A percentile compares a stretch with the other conserved stretches of the same genome.
Evolutionary conservation across 2,329 filamentous ascomycete genomes (phyloP).

Genomic region (Fusarium chlamydosporum): DNA sequence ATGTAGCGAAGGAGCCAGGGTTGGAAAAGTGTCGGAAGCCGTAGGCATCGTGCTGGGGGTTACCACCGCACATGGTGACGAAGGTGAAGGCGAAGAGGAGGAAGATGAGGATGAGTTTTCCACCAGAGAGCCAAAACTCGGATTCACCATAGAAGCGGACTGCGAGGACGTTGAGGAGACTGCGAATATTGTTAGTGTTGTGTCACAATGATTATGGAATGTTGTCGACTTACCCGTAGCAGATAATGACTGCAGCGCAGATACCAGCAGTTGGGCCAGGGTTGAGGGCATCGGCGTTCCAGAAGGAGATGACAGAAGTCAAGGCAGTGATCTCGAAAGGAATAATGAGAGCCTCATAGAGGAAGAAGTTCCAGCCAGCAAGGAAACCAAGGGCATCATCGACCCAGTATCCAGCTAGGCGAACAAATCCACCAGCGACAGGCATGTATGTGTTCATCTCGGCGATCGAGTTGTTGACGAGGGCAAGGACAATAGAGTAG

Average conservation of each 20-base stretch:
- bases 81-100: constrained; percentile 71
- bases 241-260: constrained; percentile 60
- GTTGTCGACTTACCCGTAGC: constrained; percentile 54
- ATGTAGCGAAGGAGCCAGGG: constrained; percentile 67
- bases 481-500: constrained; percentile 35
- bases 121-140: constrained; percentile 62
- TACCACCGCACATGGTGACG: constrained; percentile 72
- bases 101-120: constrained; percentile 57
- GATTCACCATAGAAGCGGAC: constrained; percentile 61
- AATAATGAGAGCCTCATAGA: constrained; percentile 63
- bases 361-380: constrained; percentile 44
- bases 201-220: no score
- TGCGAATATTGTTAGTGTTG: constrained; percentile 15
- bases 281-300: constrained; percentile 58
- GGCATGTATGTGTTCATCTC: constrained; percentile 45
- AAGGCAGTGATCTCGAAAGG: constrained; percentile 67
- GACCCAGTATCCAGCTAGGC: constrained; percentile 38
- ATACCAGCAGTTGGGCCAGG: constrained; percentile 59
- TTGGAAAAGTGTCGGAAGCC: constrained; percentile 78
- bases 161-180: constrained; percentile 58
- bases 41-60: constrained; percentile 68
- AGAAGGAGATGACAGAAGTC: constrained; percentile 65
- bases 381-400: constrained; percentile 39
- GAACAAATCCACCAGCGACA: constrained; percentile 38
- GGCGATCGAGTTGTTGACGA: constrained; percentile 42